These are phyloP conservation scores for Cichorium intybus DNA, from an alignment of 140 eudicot species.

Conservation along the genomic window DNA sequence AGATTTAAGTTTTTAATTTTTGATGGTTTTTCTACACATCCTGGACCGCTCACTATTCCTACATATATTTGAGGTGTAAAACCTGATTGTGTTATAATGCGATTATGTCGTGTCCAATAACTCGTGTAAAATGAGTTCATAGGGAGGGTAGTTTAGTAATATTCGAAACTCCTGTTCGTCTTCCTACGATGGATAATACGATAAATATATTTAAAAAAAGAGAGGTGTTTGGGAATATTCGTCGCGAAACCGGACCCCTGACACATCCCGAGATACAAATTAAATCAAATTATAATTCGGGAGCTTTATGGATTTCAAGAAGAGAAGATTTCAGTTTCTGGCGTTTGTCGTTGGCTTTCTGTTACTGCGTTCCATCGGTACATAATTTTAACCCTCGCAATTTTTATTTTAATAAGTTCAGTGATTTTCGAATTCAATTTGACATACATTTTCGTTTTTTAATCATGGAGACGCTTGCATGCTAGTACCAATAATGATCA, in stretches of 20 bases:
- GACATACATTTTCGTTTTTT: not conserved
- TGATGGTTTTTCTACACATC: not conserved
- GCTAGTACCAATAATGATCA: not conserved
- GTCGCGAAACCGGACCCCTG: constrained; percentile 9
- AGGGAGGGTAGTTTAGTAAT: not conserved
- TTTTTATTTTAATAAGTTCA: not conserved
- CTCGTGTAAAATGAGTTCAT: not conserved
- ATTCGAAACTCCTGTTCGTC: not conserved
- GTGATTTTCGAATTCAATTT: not conserved
- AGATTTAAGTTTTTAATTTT: not conserved
- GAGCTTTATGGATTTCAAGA: constrained; percentile 27
- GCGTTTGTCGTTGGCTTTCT: constrained; percentile 18
- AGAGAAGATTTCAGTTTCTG: constrained; percentile 16
- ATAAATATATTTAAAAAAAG: not conserved
- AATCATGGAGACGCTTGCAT: not conserved
- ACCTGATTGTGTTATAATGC: not conserved
- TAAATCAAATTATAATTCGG: not conserved
- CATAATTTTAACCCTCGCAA: constrained; percentile 2
- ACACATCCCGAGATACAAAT: not conserved
- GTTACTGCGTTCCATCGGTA: constrained; percentile 19
- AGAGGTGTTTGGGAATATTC: not conserved
- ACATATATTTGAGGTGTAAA: not conserved
- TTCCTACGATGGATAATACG: constrained; percentile 3
- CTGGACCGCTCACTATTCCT: not conserved
- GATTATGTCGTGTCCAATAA: not conserved